Percentiles rank a stretch among this genome's conserved stretches.
These are phyloP conservation scores for Thermochaetoides thermophila DNA, from an alignment of 495 filamentous ascomycete species.

Conservation along the genomic window DNA sequence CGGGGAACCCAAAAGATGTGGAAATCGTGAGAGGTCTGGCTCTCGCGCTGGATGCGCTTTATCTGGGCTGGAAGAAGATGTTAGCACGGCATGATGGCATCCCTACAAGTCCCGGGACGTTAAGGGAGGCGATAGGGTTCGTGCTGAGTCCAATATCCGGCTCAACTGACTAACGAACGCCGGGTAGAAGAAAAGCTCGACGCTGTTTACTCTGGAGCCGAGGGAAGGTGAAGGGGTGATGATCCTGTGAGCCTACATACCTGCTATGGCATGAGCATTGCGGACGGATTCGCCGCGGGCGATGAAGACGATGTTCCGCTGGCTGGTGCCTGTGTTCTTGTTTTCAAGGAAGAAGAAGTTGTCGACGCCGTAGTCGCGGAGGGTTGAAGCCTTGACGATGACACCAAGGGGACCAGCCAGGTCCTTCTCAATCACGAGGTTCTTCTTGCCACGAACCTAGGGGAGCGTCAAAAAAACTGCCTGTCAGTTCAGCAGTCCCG, in stretches of 20 bases:
- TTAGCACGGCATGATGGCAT: slow-evolving; percentile 20
- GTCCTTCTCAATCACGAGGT: slow-evolving; percentile 81
- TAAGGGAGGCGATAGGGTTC: slow-evolving; percentile 6
- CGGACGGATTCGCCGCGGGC: slow-evolving; percentile 74
- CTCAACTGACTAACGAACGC: slow-evolving; percentile 7
- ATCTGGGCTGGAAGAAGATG: slow-evolving; percentile 57
- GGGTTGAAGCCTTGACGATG: slow-evolving; percentile 78
- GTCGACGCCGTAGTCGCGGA: slow-evolving; percentile 85
- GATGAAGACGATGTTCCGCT: slow-evolving; percentile 90
- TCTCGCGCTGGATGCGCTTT: slow-evolving; percentile 69
- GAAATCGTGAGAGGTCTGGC: slow-evolving; percentile 83
- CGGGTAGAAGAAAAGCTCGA: slow-evolving; percentile 8
- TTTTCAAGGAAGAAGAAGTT: slow-evolving; percentile 93
- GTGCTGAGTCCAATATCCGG: slow-evolving; percentile 12
- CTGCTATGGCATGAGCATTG: slow-evolving; percentile 70
- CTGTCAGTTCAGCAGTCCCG: slow-evolving; percentile 19
- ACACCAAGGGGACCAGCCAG: slow-evolving; percentile 80
- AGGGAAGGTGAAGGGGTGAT: slow-evolving; percentile 8
- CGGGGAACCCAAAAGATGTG: slow-evolving; percentile 87
- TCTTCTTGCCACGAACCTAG: slow-evolving; percentile 95
- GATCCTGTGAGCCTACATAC: slow-evolving; percentile 38
- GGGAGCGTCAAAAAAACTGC: slow-evolving; percentile 6
- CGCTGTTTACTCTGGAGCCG: slow-evolving; percentile 14
- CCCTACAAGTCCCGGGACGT: slow-evolving; percentile 1
- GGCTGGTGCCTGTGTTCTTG: slow-evolving; percentile 76